These are phyloP conservation scores for Taxillus chinensis DNA, from an alignment of 164 flowering plant species.

Conservation along the genomic window DNA sequence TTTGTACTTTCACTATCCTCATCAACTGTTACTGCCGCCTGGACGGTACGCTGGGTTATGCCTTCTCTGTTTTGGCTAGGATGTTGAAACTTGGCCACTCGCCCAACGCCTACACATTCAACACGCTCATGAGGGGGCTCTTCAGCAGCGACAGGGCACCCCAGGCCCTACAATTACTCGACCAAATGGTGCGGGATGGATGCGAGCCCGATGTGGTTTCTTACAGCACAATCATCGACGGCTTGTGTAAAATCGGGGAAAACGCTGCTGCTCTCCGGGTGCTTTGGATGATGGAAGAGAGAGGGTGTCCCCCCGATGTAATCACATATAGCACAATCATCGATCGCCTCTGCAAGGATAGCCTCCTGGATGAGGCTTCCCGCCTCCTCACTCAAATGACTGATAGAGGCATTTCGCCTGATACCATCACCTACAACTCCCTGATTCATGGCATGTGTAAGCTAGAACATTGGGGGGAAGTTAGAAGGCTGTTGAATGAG, in stretches of 20 bases:
- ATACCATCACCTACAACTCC: neutral
- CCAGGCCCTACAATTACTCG: neutral
- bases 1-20: neutral
- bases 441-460: slow-evolving; percentile 1
- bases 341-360: slow-evolving; percentile 7
- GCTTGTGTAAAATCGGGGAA: neutral
- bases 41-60: neutral
- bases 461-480: neutral
- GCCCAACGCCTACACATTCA: neutral
- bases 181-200: neutral
- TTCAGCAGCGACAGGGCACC: neutral
- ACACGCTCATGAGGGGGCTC: neutral
- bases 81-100: neutral
- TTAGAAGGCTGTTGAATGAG: neutral
- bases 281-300: neutral
- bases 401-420: slow-evolving; percentile 3
- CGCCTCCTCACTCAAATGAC: neutral
- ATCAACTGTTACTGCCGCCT: neutral
- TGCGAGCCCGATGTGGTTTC: neutral
- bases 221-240: neutral
- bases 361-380: neutral
- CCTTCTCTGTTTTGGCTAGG: neutral
- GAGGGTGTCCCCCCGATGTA: neutral
- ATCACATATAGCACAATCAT: slow-evolving; percentile 3
- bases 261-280: neutral